Evolutionary conservation across 2,329 filamentous ascomycete genomes (phyloP), one percentile per base, ranked within the genome.

Genomic region (Colletotrichum euphorbiae): DNA sequence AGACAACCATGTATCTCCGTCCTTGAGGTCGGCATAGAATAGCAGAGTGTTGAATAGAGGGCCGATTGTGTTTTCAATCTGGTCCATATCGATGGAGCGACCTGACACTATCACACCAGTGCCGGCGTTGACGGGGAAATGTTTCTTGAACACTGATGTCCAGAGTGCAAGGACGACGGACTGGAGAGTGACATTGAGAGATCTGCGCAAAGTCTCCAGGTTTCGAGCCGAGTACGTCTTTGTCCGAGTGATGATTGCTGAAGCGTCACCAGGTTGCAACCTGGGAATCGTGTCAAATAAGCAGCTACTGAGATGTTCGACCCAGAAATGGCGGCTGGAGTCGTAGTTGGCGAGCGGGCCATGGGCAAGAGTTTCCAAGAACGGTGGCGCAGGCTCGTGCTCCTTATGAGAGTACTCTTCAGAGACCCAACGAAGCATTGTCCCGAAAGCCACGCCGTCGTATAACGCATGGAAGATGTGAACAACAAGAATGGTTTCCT

Each of bases 41-140:
- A 94, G 93, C 1, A 98, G 81, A 0, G 94, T 97, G 75, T 98
- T 98, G 84, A 98, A 97, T 19, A 98, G 80, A 0, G 95, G 94
- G 0, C 94, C 95, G 46, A 96, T 86, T 1, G 92, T 87, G 21
- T 83, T 75, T 52, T 94, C 91, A 2, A 90, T 85, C 2, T 83
- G 83, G 7, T 90, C 84, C 12, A 93, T 79, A 48, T 92, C 87
- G 4, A 97, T 86, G 0, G 89, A 87, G 67, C 94, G 86, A 1
- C 94, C 95, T 6, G 94, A 96, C 0, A 93, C 85, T 12, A 98
- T 85, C 19, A 97, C 81, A 1, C 95, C 95, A 13, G 94, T 82
- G 0, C 88, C 87, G 1, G 86, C 79, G 6, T 83, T 77, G 15
- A 78, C 75, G 3, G 78, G 75, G 31, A 85, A 80, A 69, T 85